Evolutionary conservation across 208 protist genomes (phyloP).

Genomic region (Wallacemonas collosoma): DNA sequence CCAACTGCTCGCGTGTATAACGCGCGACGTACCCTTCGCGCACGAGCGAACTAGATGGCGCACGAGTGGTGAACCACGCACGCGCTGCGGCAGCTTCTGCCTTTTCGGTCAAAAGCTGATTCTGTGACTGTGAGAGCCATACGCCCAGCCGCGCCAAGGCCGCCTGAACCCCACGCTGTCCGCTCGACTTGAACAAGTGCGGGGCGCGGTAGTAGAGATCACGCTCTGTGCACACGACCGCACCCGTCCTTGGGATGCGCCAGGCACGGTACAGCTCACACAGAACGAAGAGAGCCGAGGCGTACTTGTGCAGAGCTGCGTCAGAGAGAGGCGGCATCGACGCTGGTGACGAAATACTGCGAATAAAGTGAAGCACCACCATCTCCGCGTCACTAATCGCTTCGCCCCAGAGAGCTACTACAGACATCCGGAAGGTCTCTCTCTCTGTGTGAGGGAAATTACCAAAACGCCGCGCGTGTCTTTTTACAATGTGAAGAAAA

Average conservation of each 20-base stretch:
- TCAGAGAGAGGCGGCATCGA: neutral
- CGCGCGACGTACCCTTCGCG: neutral
- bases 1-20: slow-evolving; percentile 55
- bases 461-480: no score
- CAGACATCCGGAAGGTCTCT: no score
- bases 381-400: slow-evolving; percentile 8
- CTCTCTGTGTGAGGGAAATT: no score
- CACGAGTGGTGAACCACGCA: neutral
- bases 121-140: neutral
- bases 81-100: no score
- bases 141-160: slow-evolving; percentile 29
- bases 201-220: slow-evolving; percentile 80
- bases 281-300: slow-evolving; percentile 7
- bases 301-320: neutral
- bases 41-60: no score
- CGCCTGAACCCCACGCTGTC: slow-evolving; percentile 32
- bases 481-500: no score
- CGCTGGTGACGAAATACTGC: neutral
- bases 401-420: neutral
- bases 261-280: slow-evolving; percentile 15
- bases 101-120: no score
- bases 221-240: slow-evolving; percentile 60
- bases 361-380: slow-evolving; percentile 22
- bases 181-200: slow-evolving; percentile 44
- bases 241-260: slow-evolving; percentile 9